Evolutionary conservation across 2,329 filamentous ascomycete genomes (phyloP).

Genomic region (Trichoderma breve): DNA sequence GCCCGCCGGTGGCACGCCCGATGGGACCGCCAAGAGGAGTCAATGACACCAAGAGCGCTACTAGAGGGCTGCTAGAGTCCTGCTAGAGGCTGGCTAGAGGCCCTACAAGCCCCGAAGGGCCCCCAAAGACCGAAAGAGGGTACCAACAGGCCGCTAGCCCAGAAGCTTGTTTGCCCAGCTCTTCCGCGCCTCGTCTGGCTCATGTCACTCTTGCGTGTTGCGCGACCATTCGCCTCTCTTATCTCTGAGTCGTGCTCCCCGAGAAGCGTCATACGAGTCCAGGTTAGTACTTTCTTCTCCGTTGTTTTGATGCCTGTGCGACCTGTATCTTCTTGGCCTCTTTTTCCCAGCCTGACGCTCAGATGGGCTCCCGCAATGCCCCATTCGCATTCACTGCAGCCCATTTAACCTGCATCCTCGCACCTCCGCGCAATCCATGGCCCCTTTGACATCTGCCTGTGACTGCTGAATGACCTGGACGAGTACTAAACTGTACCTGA

Average conservation of each 20-base stretch:
- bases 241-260: not conserved
- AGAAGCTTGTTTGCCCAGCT: slow-evolving; percentile 16
- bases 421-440: not conserved
- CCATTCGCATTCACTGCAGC: not conserved
- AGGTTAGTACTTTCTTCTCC: not conserved
- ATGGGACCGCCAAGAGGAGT: not conserved
- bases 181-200: not conserved
- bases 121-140: not conserved
- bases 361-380: not conserved
- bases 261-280: not conserved
- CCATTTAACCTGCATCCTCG: not conserved
- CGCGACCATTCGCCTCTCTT: slow-evolving; percentile 17
- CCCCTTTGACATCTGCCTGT: not conserved
- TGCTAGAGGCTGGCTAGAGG: not conserved
- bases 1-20: not conserved
- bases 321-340: not conserved
- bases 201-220: slow-evolving; percentile 16
- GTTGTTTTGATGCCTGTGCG: not conserved
- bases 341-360: not conserved
- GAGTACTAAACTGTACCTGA: not conserved
- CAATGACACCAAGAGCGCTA: not conserved
- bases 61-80: not conserved
- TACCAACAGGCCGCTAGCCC: not conserved
- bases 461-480: not conserved
- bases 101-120: not conserved